These are phyloP conservation scores for Prunus kanzakura DNA, from an alignment of 306 rosid species.

Conservation along the genomic window DNA sequence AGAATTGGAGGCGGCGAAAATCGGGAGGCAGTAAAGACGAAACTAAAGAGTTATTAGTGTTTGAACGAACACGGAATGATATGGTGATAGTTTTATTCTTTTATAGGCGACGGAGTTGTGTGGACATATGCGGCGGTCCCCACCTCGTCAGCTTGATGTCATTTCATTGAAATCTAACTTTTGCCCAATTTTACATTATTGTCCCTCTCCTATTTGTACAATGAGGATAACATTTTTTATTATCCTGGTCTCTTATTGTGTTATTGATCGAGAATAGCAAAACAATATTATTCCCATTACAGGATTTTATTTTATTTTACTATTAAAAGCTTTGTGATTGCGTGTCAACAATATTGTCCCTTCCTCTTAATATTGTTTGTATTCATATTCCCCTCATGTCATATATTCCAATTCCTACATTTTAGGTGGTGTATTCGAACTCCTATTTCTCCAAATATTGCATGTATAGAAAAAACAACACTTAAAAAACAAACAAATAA, in stretches of 20 bases:
- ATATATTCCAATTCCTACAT: no score
- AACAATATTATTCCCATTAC: fast-evolving
- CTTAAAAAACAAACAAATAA: no score
- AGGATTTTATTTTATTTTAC: no score
- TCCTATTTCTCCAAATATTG: no score
- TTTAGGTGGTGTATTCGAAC: no score
- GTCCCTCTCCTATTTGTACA: neutral
- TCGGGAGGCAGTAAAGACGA: neutral
- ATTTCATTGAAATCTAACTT: neutral
- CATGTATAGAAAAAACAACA: no score
- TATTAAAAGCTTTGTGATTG: neutral
- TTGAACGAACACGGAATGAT: neutral
- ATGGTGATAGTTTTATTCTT: neutral
- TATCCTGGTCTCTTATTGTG: no score
- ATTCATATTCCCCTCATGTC: no score
- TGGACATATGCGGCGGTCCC: neutral
- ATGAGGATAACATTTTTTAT: no score
- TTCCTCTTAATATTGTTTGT: no score
- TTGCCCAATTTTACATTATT: neutral
- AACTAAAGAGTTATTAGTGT: neutral
- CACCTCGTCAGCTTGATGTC: conserved; percentile 14
- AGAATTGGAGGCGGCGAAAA: neutral
- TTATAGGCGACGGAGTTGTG: neutral
- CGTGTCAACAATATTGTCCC: neutral
- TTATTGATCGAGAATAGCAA: fast-evolving